Percentiles rank a stretch among this genome's conserved stretches.
phyloP scores from a whole-genome alignment of 1,139 yeast genomes.

The Martiniozyma asiatica region DNA sequence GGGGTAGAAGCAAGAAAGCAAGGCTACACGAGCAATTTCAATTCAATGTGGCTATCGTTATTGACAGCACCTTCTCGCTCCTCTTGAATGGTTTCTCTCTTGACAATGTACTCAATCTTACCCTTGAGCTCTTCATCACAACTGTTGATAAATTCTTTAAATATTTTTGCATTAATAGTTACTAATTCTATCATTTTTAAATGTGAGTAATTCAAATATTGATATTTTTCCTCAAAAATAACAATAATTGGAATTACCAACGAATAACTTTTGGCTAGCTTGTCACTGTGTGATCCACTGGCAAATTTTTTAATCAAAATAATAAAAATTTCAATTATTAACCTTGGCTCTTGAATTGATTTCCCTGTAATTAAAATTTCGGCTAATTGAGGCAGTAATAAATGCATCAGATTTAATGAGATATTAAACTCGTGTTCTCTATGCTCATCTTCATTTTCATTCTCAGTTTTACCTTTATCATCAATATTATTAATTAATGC shows the following conservation, averaged over 20 bases:
- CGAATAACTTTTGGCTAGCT: constrained; percentile 26
- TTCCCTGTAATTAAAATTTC: constrained; percentile 16
- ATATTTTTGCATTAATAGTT: constrained; percentile 34
- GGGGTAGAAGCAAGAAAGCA: too few species aligned
- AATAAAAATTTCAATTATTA: constrained; percentile 44
- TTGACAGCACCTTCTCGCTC: constrained; percentile 1
- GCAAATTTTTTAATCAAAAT: constrained; percentile 24
- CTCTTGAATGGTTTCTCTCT: constrained; percentile 1
- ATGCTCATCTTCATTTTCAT: too few species aligned
- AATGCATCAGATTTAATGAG: constrained; percentile 28
- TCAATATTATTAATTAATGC: constrained; percentile 31
- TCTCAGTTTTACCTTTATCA: too few species aligned
- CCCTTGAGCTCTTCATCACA: constrained; percentile 26
- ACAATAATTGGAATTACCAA: constrained; percentile 41
- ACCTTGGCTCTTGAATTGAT: too few species aligned
- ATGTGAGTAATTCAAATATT: constrained; percentile 32
- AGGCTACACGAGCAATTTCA: too few species aligned
- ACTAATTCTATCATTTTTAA: constrained; percentile 42
- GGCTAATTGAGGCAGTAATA: constrained; percentile 18
- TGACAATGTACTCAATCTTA: constrained; percentile 17
- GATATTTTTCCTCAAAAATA: constrained; percentile 24
- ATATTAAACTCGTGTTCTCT: constrained; percentile 1
- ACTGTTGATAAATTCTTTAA: constrained; percentile 29
- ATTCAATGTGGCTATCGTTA: constrained; percentile 16
- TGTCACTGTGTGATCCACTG: constrained; percentile 15